Evolutionary conservation across 2,329 filamentous ascomycete genomes (phyloP).

Genomic region (Apiospora hydei): DNA sequence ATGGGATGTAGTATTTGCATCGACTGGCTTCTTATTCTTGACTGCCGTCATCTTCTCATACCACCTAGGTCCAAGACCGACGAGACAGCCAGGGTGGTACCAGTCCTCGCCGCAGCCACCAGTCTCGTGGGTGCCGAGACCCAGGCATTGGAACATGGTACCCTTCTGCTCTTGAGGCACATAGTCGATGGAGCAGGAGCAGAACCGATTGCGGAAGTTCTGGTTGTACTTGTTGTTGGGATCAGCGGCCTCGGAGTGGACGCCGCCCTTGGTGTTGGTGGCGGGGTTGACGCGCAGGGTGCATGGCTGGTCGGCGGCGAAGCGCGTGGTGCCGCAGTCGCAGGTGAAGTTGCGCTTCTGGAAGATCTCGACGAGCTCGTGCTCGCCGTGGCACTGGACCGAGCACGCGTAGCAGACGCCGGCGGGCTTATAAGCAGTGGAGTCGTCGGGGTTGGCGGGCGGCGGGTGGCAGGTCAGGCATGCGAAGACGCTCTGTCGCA

Average conservation of each 20-base stretch:
- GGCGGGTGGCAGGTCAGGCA: slow-evolving; percentile 93
- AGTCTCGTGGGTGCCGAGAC: slow-evolving; percentile 78
- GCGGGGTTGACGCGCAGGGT: slow-evolving; percentile 74
- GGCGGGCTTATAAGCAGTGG: slow-evolving; percentile 73
- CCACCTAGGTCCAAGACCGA: slow-evolving; percentile 80
- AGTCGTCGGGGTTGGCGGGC: slow-evolving; percentile 59
- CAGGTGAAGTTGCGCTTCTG: slow-evolving; percentile 94
- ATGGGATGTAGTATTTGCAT: slow-evolving; percentile 28
- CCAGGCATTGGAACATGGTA: slow-evolving; percentile 97
- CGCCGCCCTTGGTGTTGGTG: slow-evolving; percentile 78
- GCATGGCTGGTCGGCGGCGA: slow-evolving; percentile 74
- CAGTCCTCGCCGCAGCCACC: slow-evolving; percentile 97
- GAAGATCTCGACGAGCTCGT: slow-evolving; percentile 94
- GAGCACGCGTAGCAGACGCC: slow-evolving; percentile 97
- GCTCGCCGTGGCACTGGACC: slow-evolving; percentile 94
- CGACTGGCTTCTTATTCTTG: slow-evolving; percentile 34
- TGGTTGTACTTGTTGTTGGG: slow-evolving; percentile 89
- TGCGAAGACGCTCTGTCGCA: slow-evolving; percentile 89
- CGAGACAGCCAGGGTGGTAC: slow-evolving; percentile 94
- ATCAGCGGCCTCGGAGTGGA: slow-evolving; percentile 77
- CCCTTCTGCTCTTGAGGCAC: slow-evolving; percentile 89
- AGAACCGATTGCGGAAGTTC: slow-evolving; percentile 93
- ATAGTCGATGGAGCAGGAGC: slow-evolving; percentile 87
- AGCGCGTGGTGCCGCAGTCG: slow-evolving; percentile 89
- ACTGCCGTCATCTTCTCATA: slow-evolving; percentile 57